A percentile compares a stretch with the other conserved stretches of the same genome.
Conservation (phyloP, 2,329 filamentous ascomycete genomes). For the Cercospora sesami region DNA sequence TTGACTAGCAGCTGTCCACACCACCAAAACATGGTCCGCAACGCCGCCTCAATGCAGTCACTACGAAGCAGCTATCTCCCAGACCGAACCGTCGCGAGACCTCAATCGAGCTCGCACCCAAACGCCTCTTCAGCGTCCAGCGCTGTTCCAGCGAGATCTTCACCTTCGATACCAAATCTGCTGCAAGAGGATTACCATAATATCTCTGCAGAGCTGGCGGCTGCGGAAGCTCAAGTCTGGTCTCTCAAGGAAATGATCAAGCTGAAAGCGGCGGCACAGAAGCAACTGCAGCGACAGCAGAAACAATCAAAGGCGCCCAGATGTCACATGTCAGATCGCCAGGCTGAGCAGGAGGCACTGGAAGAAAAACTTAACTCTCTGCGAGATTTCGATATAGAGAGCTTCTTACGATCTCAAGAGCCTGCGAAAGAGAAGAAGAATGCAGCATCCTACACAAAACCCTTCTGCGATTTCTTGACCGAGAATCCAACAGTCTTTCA, state of each 20-base stretch:
- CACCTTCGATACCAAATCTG: constrained; percentile 17
- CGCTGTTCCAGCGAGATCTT: constrained; percentile 14
- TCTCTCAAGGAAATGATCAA: neutral
- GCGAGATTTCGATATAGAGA: neutral
- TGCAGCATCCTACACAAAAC: constrained; percentile 35
- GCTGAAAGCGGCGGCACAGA: neutral
- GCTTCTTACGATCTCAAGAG: constrained; percentile 8
- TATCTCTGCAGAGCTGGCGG: neutral
- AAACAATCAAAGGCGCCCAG: neutral
- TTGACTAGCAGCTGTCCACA: neutral
- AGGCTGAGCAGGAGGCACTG: neutral
- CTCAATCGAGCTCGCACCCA: neutral
- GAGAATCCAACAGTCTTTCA: constrained; percentile 94
- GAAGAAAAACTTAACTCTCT: neutral
- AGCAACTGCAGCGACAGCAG: neutral
- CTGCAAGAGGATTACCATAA: neutral
- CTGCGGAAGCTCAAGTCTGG: neutral
- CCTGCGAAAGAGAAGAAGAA: constrained; percentile 23
- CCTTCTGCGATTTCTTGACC: constrained; percentile 76
- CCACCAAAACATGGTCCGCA: constrained; percentile 32
- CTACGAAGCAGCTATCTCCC: constrained; percentile 29
- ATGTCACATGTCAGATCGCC: neutral
- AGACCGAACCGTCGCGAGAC: constrained; percentile 13
- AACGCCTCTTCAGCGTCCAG: neutral
- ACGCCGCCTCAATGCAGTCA: constrained; percentile 32